These are phyloP conservation scores for Exophiala phaeomuriformis DNA, from an alignment of 2,329 filamentous ascomycete genomes.

Conservation along the genomic window DNA sequence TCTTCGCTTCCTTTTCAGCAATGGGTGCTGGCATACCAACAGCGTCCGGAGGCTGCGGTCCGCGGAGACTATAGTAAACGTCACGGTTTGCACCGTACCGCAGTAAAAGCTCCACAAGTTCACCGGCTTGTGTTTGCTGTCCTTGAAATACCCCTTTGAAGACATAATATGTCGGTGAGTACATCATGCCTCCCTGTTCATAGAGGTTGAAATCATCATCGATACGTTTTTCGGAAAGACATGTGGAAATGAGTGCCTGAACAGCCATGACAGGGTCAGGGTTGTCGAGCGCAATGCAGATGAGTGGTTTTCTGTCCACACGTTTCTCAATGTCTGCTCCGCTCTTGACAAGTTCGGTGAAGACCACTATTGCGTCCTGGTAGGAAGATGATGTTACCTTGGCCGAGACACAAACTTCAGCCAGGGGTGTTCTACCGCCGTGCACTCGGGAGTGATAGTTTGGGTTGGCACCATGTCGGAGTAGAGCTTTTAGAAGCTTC, in stretches of 20 bases:
- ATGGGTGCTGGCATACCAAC: background rate
- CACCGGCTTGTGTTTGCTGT: background rate
- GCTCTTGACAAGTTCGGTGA: background rate
- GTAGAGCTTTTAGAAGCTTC: slow-evolving; percentile 49
- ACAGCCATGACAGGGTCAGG: background rate
- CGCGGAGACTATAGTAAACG: background rate
- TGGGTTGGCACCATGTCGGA: slow-evolving; percentile 54
- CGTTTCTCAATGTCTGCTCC: background rate
- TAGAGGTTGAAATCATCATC: background rate
- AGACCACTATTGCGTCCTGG: background rate
- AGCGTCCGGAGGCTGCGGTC: background rate
- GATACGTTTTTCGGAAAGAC: background rate
- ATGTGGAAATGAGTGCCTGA: background rate
- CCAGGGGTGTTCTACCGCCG: slow-evolving; percentile 55
- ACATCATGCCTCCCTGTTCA: background rate
- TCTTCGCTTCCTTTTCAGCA: background rate
- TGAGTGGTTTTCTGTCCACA: background rate
- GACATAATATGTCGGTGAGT: background rate
- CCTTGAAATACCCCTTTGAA: background rate
- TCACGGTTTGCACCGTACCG: background rate
- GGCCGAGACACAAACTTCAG: slow-evolving; percentile 51
- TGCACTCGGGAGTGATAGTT: slow-evolving; percentile 60
- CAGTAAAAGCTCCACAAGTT: background rate
- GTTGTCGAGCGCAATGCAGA: background rate
- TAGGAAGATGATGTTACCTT: background rate